Base-by-base conservation (phyloP, 1,139 yeast genomes). In the Magnusiomyces suaveolens region DNA sequence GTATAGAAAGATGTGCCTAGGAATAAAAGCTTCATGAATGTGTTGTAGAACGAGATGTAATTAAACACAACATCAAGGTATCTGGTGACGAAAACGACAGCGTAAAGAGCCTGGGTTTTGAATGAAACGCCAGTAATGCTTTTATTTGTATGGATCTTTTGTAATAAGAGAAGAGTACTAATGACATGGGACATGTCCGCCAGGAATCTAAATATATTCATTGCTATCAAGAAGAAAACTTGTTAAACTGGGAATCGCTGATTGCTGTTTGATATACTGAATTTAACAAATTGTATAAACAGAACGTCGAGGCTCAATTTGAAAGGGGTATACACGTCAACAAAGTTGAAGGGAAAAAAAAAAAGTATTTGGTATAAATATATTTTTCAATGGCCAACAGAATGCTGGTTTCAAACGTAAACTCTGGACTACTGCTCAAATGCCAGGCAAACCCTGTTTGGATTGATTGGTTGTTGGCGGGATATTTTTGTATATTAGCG, bases 61-160 rank as follows among this genome's bases (percentile, higher is more conserved):
- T 66, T 63, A 57, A 75, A 75, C 70, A 77, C 77, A 58, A 84
- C 69, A 69, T 87, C 92, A 60, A 88, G 65, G 69, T 92, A 92
- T 62, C 98, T 79, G 23, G 95, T 79, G 49, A 84, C 67, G 65
- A 82, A 90, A 21, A 92, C 97, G 50, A 86, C 60, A 43, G 81
- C 82, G 66, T 92, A 92, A 50, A 92, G 72, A 0, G 80, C 74
- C 67, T 92, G 97, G 0, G 97, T 87, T 72, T 90, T 90, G 68
- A 88, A 74, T 2, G 97, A 89, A 54, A 92, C 79, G 41, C 98
- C 98, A 47, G 82, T 80, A 54, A 85, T 83, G 14, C 95, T 83
- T 61, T 76, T 75, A 57, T 85, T 78, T 25, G 72, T 68, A 57
- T 76, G 80, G 64, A 92, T 87, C 52, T 89, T 81, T 58, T 81